Evolutionary conservation across 2,329 filamentous ascomycete species (phyloP), one percentile per base, ranked within the genome.

Genomic region (Metarhizium album): DNA sequence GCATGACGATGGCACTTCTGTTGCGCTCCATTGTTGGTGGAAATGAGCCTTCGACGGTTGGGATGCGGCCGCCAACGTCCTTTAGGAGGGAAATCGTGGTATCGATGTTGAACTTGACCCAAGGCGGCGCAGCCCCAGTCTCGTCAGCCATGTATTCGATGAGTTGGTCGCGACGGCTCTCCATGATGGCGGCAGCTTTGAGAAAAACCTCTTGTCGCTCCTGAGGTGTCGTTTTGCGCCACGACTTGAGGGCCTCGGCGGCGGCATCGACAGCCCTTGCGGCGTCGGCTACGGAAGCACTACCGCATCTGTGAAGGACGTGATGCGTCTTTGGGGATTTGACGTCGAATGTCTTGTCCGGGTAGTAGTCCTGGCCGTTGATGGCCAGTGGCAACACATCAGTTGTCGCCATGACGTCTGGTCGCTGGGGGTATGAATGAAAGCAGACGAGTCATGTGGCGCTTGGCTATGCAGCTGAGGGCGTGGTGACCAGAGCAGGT

Each of bases 191-290:
- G 9, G 84, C 82, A 0, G 85, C 83, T 62, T 80, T 82, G 52
- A 85, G 70, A 52, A 94, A 74, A 55, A 94, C 80, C 56, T 84
- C 78, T 35, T 86, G 81, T 38, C 86, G 83, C 23, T 74, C 62
- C 23, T 70, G 61, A 1, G 82, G 78, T 45, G 79, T 80, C 2
- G 78, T 78, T 56, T 76, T 78, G 42, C 76, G 74, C 88, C 88
- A 95, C 52, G 75, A 68, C 42, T 76, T 76, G 65, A 87, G 84
- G 1, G 88, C 87, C 14, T 73, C 71, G n/a, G 81, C 71, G 1
- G 87, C 86, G 5, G 73, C 67, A 24, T 65, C 58, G 49, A 74
- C 66, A 9, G 82, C 76, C 9, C 70, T 67, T 18, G 76, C 67
- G 27, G 83, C 83, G 55, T 79, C 72, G 2, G 70, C 66, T 45